Evolutionary conservation across 108 stramenopile genomes (phyloP), one percentile per base, ranked within the genome.

Genomic region (Skeletonema menzelii): DNA sequence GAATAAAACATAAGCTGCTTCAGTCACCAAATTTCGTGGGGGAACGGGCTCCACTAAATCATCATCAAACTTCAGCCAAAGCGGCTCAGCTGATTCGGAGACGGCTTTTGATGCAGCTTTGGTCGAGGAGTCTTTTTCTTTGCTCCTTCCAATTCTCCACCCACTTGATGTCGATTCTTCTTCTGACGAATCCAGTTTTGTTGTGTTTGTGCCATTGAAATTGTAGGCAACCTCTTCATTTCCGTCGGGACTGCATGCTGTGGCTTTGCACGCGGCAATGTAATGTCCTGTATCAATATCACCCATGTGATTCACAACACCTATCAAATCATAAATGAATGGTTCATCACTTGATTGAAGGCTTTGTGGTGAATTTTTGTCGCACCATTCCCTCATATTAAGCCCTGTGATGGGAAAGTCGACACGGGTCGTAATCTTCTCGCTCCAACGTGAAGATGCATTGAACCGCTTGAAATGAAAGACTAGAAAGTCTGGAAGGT

Each of bases 281-380:
- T 99, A 99, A 79, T 99, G 99, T 2, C 99, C 99, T 20, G 97
- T 95, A 0, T 89, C 92, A 84, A 98, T 93, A 10, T 96, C 90
- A 14, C 99, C 99, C 69, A 96, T 85, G 76, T 99, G 99, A 85
- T 98, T 98, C 28, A 95, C 75, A 19, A 99, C 97, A 20, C 90
- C 97, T 71, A 95, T 86, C 38, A 97, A 77, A 72, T 97, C 96
- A 75, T 97, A 97, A 7, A 90, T 69, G 65, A 68, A 78, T 7
- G 76, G 56, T 11, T 94, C 92, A 47, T 75, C 70, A 26, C 70
- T 59, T 8, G 64, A 27, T 12, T 67, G 69, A 35, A 82, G 59
- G 20, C 77, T 59, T 4, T 75, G 74, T 14, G 88, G 92, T 27
- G 92, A 91, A 27, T 86, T 87, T 22, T 46, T 56, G 44, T 89